phyloP scores from a whole-genome alignment of 192 early-diverging fungal species.

The Obelidium mucronatum region DNA sequence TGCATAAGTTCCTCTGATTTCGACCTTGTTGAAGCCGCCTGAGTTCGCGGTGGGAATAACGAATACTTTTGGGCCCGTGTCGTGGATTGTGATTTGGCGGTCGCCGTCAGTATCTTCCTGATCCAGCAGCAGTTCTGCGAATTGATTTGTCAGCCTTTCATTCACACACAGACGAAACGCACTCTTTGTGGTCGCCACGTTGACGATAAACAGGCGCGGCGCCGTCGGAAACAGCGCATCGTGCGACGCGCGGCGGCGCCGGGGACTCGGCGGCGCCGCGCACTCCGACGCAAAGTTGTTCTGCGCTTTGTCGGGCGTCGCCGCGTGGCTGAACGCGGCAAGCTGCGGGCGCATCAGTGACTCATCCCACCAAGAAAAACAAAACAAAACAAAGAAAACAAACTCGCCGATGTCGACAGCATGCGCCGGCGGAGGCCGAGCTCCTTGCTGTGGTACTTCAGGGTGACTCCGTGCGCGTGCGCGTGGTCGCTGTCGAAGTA shows the following conservation, averaged over 20 bases:
- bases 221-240: conserved; percentile 49
- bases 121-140: conserved; percentile 66
- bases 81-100: conserved; percentile 93
- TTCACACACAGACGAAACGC: conserved; percentile 1
- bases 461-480: conserved; percentile 38
- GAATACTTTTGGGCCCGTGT: conserved; percentile 90
- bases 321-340: conserved; percentile 1
- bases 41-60: conserved; percentile 85
- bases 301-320: conserved; percentile 5
- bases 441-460: not conserved
- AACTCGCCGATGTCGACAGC: not conserved
- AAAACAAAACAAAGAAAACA: too few relatives aligned
- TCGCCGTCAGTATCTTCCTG: conserved; percentile 98
- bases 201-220: conserved; percentile 81
- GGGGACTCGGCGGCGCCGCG: not conserved
- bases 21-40: conserved; percentile 85
- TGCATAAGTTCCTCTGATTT: conserved; percentile 94
- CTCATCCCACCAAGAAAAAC: not conserved
- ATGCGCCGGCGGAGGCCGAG: not conserved
- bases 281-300: not conserved
- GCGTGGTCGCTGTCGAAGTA: conserved; percentile 48
- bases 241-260: conserved; percentile 51
- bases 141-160: not conserved
- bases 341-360: not conserved
- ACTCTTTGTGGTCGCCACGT: conserved; percentile 84